A percentile compares a stretch with the other conserved stretches of the same genome.
Evolutionary conservation across 495 filamentous ascomycete genomes (phyloP).

Genomic region (Elaphomyces granulatus): DNA sequence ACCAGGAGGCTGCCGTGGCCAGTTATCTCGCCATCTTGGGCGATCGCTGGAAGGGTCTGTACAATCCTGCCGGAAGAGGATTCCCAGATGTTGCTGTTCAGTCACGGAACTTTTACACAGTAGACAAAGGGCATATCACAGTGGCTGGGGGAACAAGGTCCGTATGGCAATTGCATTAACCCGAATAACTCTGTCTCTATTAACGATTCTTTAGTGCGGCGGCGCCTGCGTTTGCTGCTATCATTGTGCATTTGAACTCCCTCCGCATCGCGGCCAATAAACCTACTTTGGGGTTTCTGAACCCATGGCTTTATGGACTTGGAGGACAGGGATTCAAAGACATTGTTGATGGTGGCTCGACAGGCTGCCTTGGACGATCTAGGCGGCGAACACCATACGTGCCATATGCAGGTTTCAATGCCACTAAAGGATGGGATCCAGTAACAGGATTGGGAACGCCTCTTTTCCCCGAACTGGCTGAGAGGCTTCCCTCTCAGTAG

Average conservation of each 20-base stretch:
- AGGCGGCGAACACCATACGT: slow-evolving; percentile 19
- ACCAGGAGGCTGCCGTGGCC: slow-evolving; percentile 44
- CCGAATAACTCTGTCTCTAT: neutral
- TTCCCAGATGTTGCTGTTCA: slow-evolving; percentile 50
- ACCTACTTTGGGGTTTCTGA: slow-evolving; percentile 44
- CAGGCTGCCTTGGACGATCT: slow-evolving; percentile 33
- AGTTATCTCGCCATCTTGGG: slow-evolving; percentile 36
- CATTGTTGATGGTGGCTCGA: slow-evolving; percentile 39
- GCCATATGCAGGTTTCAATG: slow-evolving; percentile 46
- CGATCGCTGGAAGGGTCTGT: slow-evolving; percentile 31
- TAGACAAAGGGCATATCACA: slow-evolving; percentile 21
- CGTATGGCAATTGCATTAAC: slow-evolving; percentile 4
- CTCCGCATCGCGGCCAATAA: slow-evolving; percentile 34
- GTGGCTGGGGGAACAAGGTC: slow-evolving; percentile 32
- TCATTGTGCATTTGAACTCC: slow-evolving; percentile 45
- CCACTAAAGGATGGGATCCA: slow-evolving; percentile 37
- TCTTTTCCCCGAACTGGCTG: too few relatives aligned
- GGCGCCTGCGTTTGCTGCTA: slow-evolving; percentile 37
- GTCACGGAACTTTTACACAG: neutral
- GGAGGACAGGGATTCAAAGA: slow-evolving; percentile 38
- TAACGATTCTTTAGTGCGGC: slow-evolving; percentile 12
- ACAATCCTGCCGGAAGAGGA: slow-evolving; percentile 47
- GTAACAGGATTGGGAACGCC: slow-evolving; percentile 24
- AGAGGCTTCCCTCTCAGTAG: too few relatives aligned
- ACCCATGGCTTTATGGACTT: slow-evolving; percentile 46